phyloP scores from a whole-genome alignment of 2,329 filamentous ascomycete genomes.

The Fusarium bactridioides region DNA sequence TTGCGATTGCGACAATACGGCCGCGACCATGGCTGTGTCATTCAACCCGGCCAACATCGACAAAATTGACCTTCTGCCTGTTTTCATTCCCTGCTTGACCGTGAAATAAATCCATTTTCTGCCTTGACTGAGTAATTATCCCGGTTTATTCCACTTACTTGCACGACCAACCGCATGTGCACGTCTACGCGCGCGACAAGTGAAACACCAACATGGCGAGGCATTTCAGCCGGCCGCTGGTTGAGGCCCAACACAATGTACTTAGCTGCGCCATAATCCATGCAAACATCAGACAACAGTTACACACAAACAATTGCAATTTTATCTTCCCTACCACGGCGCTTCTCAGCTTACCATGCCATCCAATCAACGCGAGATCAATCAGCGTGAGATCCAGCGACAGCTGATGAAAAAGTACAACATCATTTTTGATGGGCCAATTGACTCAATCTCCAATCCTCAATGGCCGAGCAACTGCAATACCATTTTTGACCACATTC shows the following conservation, averaged over 20 bases:
- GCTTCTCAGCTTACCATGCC: background rate
- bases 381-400: background rate
- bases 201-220: background rate
- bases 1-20: background rate
- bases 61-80: background rate
- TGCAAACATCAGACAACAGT: background rate
- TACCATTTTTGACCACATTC: no score
- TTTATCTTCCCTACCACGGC: background rate
- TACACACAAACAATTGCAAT: background rate
- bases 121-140: background rate
- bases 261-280: background rate
- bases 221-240: background rate
- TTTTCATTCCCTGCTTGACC: accelerated
- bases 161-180: background rate
- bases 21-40: background rate
- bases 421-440: background rate
- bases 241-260: background rate
- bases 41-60: background rate
- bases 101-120: accelerated
- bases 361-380: background rate
- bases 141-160: no score
- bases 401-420: background rate
- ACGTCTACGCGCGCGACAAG: background rate
- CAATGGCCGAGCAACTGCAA: background rate
- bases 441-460: background rate